A percentile compares a stretch with the other conserved stretches of the same genome.
These are phyloP conservation scores for Termitomyces sp. DNA, from an alignment of 768 basidiomycete genomes.

Conservation along the genomic window DNA sequence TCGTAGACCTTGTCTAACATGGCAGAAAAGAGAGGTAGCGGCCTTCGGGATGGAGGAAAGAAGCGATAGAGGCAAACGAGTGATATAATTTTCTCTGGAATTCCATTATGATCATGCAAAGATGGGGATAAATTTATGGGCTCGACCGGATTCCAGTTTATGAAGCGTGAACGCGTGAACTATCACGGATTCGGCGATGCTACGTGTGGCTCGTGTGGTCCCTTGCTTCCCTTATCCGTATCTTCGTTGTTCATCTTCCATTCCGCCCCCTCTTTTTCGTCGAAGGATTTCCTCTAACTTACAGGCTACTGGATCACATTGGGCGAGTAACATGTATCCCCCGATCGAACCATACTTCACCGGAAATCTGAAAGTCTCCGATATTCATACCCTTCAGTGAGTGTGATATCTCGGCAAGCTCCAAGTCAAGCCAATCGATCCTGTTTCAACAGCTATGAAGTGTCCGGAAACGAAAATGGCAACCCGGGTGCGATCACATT, in stretches of 20 bases:
- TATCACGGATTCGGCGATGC: slow-evolving; percentile 10
- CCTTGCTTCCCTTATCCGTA: background rate
- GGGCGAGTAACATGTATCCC: slow-evolving; percentile 52
- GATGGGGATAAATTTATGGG: background rate
- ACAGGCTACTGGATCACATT: background rate
- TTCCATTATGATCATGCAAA: background rate
- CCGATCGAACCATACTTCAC: slow-evolving; percentile 59
- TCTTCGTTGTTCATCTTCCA: background rate
- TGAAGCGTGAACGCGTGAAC: background rate
- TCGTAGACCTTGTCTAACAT: slow-evolving; percentile 26
- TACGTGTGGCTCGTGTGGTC: background rate
- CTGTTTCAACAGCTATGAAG: slow-evolving; percentile 56
- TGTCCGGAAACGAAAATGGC: slow-evolving; percentile 75
- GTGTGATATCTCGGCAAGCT: background rate
- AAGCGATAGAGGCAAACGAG: background rate
- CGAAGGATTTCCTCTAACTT: background rate
- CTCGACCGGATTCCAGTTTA: background rate
- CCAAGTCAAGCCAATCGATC: background rate
- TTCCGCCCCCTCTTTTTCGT: background rate
- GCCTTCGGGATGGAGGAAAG: background rate
- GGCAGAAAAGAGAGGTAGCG: background rate
- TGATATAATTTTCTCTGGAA: background rate
- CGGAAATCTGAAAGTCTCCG: slow-evolving; percentile 65
- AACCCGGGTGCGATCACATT: slow-evolving; percentile 49
- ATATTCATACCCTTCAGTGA: slow-evolving; percentile 74